Evolutionary conservation across 345 rosid genomes (phyloP), one percentile per base, ranked within the genome.

Genomic region (Lenwebbia sp.): DNA sequence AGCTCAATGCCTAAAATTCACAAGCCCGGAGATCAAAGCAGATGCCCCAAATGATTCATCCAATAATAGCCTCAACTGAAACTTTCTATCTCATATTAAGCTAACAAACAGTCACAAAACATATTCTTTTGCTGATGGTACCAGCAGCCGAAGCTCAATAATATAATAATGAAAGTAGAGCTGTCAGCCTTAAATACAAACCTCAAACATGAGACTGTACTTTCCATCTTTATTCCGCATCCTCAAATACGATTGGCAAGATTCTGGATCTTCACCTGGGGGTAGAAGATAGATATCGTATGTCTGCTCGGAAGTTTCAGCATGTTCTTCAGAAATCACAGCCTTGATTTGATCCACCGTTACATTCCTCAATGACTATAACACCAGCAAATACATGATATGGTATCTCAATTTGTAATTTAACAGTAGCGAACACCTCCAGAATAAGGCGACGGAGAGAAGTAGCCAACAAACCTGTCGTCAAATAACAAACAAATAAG

Each of bases 121-220:
- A 37, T 33, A 70, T 70, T 70, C 78, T 70, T 25, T 70, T 33
- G 78, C 78, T 9, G 78, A 62, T 62, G 40, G 75, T 62, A 30
- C 33, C 75, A 62, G 75, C 14, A 62, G 75, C 75, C 33, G 41
- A 28, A 2, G 40, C 22, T 28, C 22, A 62, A 62, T 14, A 62
- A 62, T 7, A 62, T 14, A 30, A 15, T 33, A 21, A 19, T 62
- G 21, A 41, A 49, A 60, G 74, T 22, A 87, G 56, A 76, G 70
- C 41, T 83, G 51, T 83, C 51, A 70, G 86, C 40, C n/a, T 82
- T 76, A 26, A 55, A 56, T 37, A 49, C 95, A 87, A 87, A 98
- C 99, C 99, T 98, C 99, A 92, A 98, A 96, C 99, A 98, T 98
- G 87, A 98, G 99, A 90, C 94, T 96, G 88, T 98, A 98, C 91